These are phyloP conservation scores for Vanderwaltozyma verrucispora DNA, from an alignment of 805 yeast species.

Conservation along the genomic window DNA sequence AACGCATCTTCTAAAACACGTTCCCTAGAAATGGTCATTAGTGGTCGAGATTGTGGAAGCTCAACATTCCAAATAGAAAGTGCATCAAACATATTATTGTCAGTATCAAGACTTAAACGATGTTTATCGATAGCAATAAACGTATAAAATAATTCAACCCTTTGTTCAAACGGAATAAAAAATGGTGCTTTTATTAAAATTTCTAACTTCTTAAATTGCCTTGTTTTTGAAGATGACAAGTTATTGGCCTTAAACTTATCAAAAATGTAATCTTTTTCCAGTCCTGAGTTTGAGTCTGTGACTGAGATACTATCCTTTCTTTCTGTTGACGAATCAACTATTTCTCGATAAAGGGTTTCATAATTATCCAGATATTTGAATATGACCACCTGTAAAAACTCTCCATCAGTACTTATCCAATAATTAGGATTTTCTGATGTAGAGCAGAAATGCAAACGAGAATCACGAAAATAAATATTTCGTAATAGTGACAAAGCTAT, in stretches of 20 bases:
- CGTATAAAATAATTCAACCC: conserved; percentile 64
- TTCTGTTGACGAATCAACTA: conserved; percentile 7
- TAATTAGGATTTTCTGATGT: conserved; percentile 6
- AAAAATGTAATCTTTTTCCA: background rate
- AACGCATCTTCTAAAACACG: conserved; percentile 68
- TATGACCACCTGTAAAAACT: conserved; percentile 13
- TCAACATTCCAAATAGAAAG: conserved; percentile 4
- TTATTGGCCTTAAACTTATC: background rate
- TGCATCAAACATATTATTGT: conserved; percentile 7
- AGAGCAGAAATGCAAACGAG: conserved; percentile 19
- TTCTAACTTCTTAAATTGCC: conserved; percentile 31
- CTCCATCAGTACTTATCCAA: conserved; percentile 20
- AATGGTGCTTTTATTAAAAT: conserved; percentile 63
- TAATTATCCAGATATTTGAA: conserved; percentile 17
- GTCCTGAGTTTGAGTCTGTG: too few species aligned
- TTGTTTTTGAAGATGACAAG: conserved; percentile 4
- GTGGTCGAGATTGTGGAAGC: conserved; percentile 9
- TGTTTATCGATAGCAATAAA: conserved; percentile 47
- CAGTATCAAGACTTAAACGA: conserved; percentile 14
- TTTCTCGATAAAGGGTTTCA: conserved; percentile 18
- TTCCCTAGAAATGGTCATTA: conserved; percentile 58
- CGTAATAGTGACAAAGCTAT: conserved; percentile 13
- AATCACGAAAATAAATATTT: conserved; percentile 23
- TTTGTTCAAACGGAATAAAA: conserved; percentile 60
- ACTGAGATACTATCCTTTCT: conserved; percentile 5